A percentile compares a stretch with the other conserved stretches of the same genome.
phyloP scores from a whole-genome alignment of 805 yeast genomes.

The Metschnikowia chrysomelidarum region DNA sequence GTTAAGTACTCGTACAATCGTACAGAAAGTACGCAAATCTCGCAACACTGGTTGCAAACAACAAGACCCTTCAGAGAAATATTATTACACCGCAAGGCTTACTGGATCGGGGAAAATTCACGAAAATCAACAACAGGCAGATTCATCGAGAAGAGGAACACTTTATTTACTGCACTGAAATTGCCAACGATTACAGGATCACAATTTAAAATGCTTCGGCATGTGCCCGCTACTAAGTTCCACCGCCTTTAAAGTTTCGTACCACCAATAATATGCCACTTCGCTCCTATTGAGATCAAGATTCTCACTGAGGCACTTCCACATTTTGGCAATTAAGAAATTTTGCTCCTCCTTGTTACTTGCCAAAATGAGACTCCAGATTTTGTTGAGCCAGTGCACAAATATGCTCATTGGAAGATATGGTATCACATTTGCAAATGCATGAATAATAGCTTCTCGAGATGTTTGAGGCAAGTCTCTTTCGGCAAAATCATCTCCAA shows the following conservation, averaged over 20 bases:
- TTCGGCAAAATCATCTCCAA: constrained; percentile 21
- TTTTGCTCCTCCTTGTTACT: constrained; percentile 37
- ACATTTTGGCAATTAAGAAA: constrained; percentile 41
- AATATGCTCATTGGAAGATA: constrained; percentile 45
- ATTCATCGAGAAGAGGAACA: too few species aligned
- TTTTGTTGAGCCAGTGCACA: constrained; percentile 46
- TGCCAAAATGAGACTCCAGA: constrained; percentile 34
- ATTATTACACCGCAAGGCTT: too few species aligned
- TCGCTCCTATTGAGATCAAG: constrained; percentile 56
- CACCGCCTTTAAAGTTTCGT: constrained; percentile 27
- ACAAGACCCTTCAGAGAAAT: too few species aligned
- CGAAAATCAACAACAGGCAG: too few species aligned
- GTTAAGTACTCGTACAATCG: too few species aligned
- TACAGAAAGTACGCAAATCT: too few species aligned
- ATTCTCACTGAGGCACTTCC: constrained; percentile 58
- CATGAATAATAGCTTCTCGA: constrained; percentile 47
- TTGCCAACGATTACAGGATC: neutral
- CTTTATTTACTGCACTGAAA: too few species aligned
- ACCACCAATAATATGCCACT: constrained; percentile 64
- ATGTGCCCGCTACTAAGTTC: constrained; percentile 10
- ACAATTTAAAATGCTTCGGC: constrained; percentile 9
- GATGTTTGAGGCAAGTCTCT: constrained; percentile 36
- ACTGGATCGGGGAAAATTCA: too few species aligned
- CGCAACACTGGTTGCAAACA: too few species aligned
- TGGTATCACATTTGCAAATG: constrained; percentile 53